A percentile compares a stretch with the other conserved stretches of the same genome.
These are phyloP conservation scores for Jaapia argillacea DNA, from an alignment of 768 basidiomycete species.

Conservation along the genomic window DNA sequence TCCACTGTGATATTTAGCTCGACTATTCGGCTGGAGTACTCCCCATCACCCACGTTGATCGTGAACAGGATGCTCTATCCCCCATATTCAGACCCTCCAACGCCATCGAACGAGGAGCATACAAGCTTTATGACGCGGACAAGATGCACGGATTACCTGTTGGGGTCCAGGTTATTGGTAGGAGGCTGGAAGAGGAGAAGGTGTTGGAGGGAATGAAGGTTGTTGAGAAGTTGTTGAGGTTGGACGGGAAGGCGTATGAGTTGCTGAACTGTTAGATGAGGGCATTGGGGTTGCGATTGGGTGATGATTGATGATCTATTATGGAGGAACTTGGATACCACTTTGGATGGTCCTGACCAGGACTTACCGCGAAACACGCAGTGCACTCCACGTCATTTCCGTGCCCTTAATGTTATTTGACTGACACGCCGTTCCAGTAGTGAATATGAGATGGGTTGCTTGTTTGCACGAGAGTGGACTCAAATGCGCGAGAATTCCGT, in stretches of 20 bases:
- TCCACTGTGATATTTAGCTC: constrained; percentile 15
- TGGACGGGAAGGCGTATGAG: background rate
- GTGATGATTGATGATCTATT: too few species aligned
- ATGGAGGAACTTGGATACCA: too few species aligned
- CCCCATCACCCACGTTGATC: constrained; percentile 44
- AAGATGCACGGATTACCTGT: constrained; percentile 62
- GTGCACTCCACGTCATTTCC: too few species aligned
- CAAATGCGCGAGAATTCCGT: too few species aligned
- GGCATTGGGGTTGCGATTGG: too few species aligned
- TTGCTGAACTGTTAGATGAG: too few species aligned
- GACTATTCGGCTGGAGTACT: constrained; percentile 52
- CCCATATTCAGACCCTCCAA: constrained; percentile 28
- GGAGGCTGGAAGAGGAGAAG: constrained; percentile 62
- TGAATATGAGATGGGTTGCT: too few species aligned
- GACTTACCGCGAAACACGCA: too few species aligned
- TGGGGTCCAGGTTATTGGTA: constrained; percentile 55
- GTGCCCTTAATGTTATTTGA: too few species aligned
- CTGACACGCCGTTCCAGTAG: too few species aligned
- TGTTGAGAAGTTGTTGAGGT: constrained; percentile 21
- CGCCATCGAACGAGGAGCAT: constrained; percentile 33
- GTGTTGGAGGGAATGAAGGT: constrained; percentile 63
- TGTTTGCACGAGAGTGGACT: too few species aligned
- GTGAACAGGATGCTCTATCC: constrained; percentile 35
- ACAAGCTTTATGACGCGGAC: constrained; percentile 45
- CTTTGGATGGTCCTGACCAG: too few species aligned